Base-by-base conservation (phyloP, 495 filamentous ascomycete genomes). In the Hypomontagnella submonticulosa region DNA sequence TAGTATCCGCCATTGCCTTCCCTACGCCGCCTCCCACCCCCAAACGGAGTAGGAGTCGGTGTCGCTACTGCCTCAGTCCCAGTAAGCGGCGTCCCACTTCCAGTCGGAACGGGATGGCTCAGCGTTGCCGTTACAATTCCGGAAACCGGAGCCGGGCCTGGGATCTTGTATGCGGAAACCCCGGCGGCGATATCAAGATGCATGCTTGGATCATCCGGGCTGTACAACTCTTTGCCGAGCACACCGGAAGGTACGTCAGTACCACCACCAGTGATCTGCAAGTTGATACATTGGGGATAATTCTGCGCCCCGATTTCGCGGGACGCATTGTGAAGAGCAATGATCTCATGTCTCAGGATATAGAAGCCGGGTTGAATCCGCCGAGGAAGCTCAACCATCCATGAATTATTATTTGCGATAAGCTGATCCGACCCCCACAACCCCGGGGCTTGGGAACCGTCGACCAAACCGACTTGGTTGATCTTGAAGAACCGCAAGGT, bases 401-500 rank as follows among this genome's bases (percentile, higher is more conserved):
- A 88, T 66, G 79, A 85, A 75, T 87, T 87, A 76, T 90, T 88
- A 72, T 84, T 83, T 34, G 78, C 78, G 60, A 89, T 88, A 54
- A 93, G 80, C n/a, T 85, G 69, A 67, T 92, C 87, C 4, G 84
- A 75, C n/a, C 84, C 87, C 90, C 90, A 72, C 7, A 75, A 43
- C 0, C 58, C 70, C 4, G 69, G 61, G 1, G 67, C 71, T 33
- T 66, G 46, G n/a, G 65, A 58, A 48, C 79, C 81, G 60, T 79
- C 68, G 52, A 87, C 69, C 30, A 91, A 75, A 47, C 83, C 86
- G 30, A 77, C 70, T 58, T 75, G 79, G 53, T 83, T 84, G 66
- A 93, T 88, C 80, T 93, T 93, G 77, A 92, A 89, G 78, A 88
- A 93, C 54, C 84, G 66, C 15, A 93, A 80, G 6, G 57, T 71